These are phyloP conservation scores for Mytilinidion resinicola DNA, from an alignment of 495 filamentous ascomycete genomes.

Conservation along the genomic window DNA sequence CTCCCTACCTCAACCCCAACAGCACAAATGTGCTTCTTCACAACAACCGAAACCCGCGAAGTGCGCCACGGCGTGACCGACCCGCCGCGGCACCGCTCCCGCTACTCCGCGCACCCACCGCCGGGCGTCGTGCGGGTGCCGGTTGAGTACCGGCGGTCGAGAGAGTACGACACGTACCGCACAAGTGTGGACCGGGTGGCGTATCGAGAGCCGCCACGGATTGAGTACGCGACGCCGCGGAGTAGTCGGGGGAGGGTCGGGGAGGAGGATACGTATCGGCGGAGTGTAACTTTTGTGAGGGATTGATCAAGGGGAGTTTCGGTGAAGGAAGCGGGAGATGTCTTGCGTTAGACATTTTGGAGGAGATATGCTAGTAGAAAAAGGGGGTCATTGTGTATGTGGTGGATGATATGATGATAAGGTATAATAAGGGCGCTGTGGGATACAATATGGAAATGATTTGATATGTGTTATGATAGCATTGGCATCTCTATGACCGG, in stretches of 20 bases:
- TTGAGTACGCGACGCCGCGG: not conserved
- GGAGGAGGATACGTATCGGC: not conserved
- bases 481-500: too few relatives aligned
- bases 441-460: too few relatives aligned
- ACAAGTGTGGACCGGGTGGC: not conserved
- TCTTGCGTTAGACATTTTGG: too few relatives aligned
- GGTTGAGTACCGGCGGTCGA: conserved; percentile 5
- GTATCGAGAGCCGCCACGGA: not conserved
- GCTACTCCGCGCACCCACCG: conserved; percentile 19
- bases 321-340: too few relatives aligned
- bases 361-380: too few relatives aligned
- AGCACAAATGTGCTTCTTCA: conserved; percentile 20
- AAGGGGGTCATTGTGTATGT: too few relatives aligned
- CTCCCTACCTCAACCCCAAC: too few relatives aligned
- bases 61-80: conserved; percentile 8
- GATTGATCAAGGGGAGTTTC: not conserved
- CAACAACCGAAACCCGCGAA: conserved; percentile 4
- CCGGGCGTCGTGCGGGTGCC: conserved; percentile 21
- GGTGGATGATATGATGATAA: too few relatives aligned
- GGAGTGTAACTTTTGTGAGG: not conserved
- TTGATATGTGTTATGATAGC: too few relatives aligned
- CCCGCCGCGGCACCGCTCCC: conserved; percentile 20
- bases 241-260: not conserved
- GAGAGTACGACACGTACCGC: conserved; percentile 3
- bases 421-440: too few relatives aligned